Evolutionary conservation across 2,329 filamentous ascomycete species (phyloP).

Genomic region (Pseudocercospora vitis): DNA sequence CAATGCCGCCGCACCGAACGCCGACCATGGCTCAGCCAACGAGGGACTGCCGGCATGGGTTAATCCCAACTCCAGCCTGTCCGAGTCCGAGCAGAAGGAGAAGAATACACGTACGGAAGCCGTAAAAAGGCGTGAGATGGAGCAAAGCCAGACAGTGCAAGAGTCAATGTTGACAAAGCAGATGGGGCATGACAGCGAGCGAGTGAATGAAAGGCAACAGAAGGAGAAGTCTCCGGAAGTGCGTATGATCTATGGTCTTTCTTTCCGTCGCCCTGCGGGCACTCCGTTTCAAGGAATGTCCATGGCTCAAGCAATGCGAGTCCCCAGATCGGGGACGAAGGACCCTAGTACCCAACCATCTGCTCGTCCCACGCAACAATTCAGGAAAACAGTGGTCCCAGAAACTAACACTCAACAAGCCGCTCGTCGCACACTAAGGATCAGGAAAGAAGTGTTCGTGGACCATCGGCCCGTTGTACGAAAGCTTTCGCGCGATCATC

Average conservation of each 20-base stretch:
- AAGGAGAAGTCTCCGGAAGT: background rate
- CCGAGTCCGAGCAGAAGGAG: conserved; percentile 27
- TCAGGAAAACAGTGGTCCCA: background rate
- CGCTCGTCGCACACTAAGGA: too few species aligned
- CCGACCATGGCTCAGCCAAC: conserved; percentile 9
- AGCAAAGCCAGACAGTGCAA: conserved; percentile 15
- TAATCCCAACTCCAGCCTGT: conserved; percentile 29
- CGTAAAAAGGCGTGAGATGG: conserved; percentile 15
- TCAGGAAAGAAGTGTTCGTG: too few species aligned
- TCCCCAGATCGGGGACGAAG: too few species aligned
- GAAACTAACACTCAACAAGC: too few species aligned
- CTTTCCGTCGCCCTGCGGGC: too few species aligned
- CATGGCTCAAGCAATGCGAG: conserved; percentile 6
- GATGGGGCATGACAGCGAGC: conserved; percentile 10
- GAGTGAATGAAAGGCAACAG: conserved; percentile 2
- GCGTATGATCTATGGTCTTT: too few species aligned
- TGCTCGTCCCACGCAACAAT: too few species aligned
- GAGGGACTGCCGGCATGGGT: conserved; percentile 13
- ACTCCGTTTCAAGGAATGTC: background rate
- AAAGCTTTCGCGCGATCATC: too few species aligned
- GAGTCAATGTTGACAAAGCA: conserved; percentile 16
- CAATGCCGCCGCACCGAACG: conserved; percentile 2
- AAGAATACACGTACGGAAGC: conserved; percentile 18
- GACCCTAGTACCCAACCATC: too few species aligned
- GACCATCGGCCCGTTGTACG: too few species aligned